phyloP scores from a whole-genome alignment of 129 eudicot genomes.

The Chrysanthemum seticuspe region DNA sequence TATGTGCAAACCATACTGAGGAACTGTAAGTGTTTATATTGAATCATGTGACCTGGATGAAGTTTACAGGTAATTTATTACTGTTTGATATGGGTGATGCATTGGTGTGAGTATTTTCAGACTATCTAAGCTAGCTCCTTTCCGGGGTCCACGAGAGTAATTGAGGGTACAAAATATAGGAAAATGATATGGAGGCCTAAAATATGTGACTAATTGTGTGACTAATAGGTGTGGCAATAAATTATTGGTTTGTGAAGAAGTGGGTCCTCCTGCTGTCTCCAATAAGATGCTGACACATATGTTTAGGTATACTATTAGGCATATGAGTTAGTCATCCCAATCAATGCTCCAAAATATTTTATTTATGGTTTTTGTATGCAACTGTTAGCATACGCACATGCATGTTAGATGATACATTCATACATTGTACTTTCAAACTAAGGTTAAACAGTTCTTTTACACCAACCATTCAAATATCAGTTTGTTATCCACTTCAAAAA shows the following conservation, averaged over 20 bases:
- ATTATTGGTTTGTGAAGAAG: too few species aligned
- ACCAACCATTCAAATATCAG: not conserved
- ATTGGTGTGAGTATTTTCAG: not conserved
- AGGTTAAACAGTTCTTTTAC: constrained; percentile 17
- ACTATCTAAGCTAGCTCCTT: not conserved
- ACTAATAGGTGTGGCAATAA: too few species aligned
- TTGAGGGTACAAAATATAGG: too few species aligned
- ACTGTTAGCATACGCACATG: constrained; percentile 16
- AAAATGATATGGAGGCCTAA: too few species aligned
- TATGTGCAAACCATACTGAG: not conserved
- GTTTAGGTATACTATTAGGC: too few species aligned
- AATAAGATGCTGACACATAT: too few species aligned
- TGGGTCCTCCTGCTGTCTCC: too few species aligned
- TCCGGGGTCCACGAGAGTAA: constrained; percentile 6
- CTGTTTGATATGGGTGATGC: not conserved
- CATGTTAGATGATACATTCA: not conserved
- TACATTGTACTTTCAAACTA: not conserved
- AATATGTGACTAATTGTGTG: too few species aligned
- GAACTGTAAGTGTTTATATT: not conserved
- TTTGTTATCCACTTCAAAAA: not conserved
- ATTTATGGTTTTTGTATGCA: constrained; percentile 19
- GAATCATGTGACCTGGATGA: not conserved
- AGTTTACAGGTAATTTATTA: not conserved
- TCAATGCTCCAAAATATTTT: too few species aligned
- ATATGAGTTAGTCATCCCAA: too few species aligned